These are phyloP conservation scores for Acorus gramineus DNA, from an alignment of 106 monocot genomes.

Conservation along the genomic window DNA sequence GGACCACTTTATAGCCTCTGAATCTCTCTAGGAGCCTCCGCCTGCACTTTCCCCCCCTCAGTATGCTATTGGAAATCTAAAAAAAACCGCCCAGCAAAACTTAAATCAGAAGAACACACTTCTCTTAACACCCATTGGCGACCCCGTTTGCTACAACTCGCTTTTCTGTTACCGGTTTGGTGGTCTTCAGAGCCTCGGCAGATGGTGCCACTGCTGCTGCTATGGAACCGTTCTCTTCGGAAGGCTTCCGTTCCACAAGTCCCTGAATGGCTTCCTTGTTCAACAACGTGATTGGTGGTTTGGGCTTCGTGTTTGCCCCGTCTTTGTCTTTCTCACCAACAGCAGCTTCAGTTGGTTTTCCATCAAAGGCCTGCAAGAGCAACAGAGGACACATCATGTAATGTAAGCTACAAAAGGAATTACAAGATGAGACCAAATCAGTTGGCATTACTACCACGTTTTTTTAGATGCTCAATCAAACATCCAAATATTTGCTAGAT, in stretches of 20 bases:
- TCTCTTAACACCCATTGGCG: conserved; percentile 13
- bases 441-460: no score
- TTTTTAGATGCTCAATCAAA: no score
- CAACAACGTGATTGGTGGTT: not conserved
- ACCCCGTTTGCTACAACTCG: conserved; percentile 22
- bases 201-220: conserved; percentile 2
- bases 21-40: no score
- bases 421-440: not conserved
- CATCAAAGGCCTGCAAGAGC: conserved; percentile 17
- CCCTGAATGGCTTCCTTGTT: conserved; percentile 12
- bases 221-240: conserved; percentile 15
- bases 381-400: no score
- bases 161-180: conserved; percentile 23
- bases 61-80: no score
- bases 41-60: no score
- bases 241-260: conserved; percentile 10
- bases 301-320: conserved; percentile 11
- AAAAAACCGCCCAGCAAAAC: no score
- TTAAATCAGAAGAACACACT: no score
- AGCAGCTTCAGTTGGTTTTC: conserved; percentile 2
- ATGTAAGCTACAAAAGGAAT: not conserved
- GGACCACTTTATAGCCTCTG: no score
- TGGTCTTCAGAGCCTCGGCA: conserved; percentile 14
- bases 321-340: conserved; percentile 21
- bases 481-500: not conserved